Conservation (phyloP, 2,329 filamentous ascomycete species). For the Pleoardoris graminearum region DNA sequence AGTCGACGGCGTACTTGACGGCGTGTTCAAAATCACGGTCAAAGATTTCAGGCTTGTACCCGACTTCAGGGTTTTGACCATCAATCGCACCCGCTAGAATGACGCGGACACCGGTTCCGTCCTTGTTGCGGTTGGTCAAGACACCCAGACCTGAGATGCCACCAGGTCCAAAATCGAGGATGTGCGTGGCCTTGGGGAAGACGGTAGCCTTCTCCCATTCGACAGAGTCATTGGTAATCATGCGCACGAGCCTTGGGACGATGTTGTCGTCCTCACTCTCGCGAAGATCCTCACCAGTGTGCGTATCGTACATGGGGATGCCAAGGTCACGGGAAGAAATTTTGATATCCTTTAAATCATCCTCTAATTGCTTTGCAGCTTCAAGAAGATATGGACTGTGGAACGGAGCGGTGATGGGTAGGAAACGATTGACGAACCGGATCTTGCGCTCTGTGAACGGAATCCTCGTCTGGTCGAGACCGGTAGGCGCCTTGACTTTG, state of each 20-base stretch:
- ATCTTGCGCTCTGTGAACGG: conserved; percentile 96
- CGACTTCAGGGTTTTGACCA: conserved; percentile 85
- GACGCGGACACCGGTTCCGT: conserved; percentile 94
- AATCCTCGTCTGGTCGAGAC: conserved; percentile 90
- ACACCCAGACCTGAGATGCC: conserved; percentile 96
- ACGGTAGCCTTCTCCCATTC: conserved; percentile 95
- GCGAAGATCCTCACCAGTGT: conserved; percentile 80
- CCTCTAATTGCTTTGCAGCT: conserved; percentile 79
- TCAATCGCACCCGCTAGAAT: conserved; percentile 94
- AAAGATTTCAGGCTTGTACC: conserved; percentile 97
- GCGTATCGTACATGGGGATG: conserved; percentile 82
- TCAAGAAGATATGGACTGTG: conserved; percentile 91
- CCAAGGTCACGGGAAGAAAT: conserved; percentile 74
- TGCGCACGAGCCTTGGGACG: conserved; percentile 80
- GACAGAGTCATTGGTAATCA: conserved; percentile 93
- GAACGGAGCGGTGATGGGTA: conserved; percentile 97
- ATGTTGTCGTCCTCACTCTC: conserved; percentile 71
- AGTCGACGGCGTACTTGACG: conserved; percentile 92
- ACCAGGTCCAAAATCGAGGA: conserved; percentile 94
- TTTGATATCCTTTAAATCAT: conserved; percentile 80
- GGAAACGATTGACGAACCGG: conserved; percentile 93
- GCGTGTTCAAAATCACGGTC: conserved; percentile 94
- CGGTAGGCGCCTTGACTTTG: conserved; percentile 97
- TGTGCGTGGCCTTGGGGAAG: conserved; percentile 88
- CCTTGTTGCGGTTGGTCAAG: conserved; percentile 97